Conservation (phyloP, 2,329 filamentous ascomycete species). For the Neopestalotiopsis clavispora region DNA sequence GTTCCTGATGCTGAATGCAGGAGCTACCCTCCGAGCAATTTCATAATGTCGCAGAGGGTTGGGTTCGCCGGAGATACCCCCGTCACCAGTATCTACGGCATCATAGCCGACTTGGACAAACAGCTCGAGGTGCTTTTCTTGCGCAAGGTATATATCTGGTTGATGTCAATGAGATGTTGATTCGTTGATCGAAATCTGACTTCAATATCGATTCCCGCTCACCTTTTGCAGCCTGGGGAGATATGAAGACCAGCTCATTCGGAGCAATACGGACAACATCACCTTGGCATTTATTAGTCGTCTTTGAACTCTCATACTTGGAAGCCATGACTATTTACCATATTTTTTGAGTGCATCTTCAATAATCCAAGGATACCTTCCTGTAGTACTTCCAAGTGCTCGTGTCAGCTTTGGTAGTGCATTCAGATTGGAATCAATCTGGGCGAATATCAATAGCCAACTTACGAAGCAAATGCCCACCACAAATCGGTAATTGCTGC, state of each 20-base stretch:
- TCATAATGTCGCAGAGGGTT: conserved; percentile 26
- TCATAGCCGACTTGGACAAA: conserved; percentile 25
- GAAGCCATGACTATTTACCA: conserved; percentile 1
- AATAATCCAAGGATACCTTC: conserved; percentile 23
- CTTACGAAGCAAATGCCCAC: conserved; percentile 23
- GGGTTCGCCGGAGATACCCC: conserved; percentile 25
- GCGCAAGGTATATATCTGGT: conserved; percentile 25
- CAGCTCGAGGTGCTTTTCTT: conserved; percentile 23
- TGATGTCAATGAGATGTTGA: background rate
- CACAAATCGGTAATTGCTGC: conserved; percentile 24
- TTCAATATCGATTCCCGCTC: background rate
- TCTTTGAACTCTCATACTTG: background rate
- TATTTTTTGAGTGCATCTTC: conserved; percentile 23
- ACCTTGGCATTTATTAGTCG: conserved; percentile 8
- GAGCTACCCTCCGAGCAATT: conserved; percentile 26
- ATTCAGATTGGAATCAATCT: background rate
- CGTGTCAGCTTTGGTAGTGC: background rate
- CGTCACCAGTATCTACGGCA: conserved; percentile 27
- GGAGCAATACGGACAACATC: conserved; percentile 26
- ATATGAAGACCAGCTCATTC: conserved; percentile 25
- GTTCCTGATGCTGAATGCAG: conserved; percentile 28
- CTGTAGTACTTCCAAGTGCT: conserved; percentile 1
- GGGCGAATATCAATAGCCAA: background rate
- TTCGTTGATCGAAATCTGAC: too few relatives aligned
- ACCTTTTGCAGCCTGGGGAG: conserved; percentile 22